phyloP scores from a whole-genome alignment of 2,329 filamentous ascomycete genomes.

The Dactylellina leptospora region DNA sequence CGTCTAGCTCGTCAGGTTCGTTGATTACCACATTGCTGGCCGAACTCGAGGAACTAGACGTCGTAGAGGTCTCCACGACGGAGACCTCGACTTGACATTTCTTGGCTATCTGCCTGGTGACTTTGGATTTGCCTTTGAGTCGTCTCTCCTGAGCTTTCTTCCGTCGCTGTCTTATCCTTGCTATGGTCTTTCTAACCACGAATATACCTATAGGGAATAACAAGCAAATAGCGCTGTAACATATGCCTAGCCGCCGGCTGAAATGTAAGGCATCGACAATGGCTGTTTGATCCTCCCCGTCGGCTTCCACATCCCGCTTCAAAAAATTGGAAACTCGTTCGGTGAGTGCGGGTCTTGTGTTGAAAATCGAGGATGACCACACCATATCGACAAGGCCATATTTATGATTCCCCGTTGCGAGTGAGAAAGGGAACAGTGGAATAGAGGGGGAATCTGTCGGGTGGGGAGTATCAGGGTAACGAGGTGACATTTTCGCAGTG shows the following conservation, averaged over 20 bases:
- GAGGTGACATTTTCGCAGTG: constrained; percentile 24
- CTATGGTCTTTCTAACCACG: constrained; percentile 18
- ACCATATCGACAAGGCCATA: constrained; percentile 27
- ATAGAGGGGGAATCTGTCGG: neutral
- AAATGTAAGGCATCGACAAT: constrained; percentile 34
- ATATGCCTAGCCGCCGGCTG: constrained; percentile 28
- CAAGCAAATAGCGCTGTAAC: constrained; percentile 32
- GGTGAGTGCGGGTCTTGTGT: constrained; percentile 30
- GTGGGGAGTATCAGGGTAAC: constrained; percentile 5
- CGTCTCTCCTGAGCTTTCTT: constrained; percentile 5
- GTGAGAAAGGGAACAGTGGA: constrained; percentile 8
- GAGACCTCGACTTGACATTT: constrained; percentile 5
- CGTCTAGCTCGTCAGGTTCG: constrained; percentile 10
- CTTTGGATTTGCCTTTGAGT: neutral
- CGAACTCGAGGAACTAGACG: constrained; percentile 24
- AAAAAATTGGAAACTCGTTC: constrained; percentile 40
- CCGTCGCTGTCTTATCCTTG: constrained; percentile 10
- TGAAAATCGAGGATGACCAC: constrained; percentile 48
- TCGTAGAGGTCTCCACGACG: neutral
- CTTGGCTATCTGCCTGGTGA: neutral
- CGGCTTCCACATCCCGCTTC: constrained; percentile 13
- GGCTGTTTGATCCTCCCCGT: constrained; percentile 17
- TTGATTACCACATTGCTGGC: neutral
- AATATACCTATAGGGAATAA: constrained; percentile 35
- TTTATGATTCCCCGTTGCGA: constrained; percentile 10